A percentile compares a stretch with the other conserved stretches of the same genome.
Conservation (phyloP, 2,329 filamentous ascomycete species). For the Mycocentrospora acerina region DNA sequence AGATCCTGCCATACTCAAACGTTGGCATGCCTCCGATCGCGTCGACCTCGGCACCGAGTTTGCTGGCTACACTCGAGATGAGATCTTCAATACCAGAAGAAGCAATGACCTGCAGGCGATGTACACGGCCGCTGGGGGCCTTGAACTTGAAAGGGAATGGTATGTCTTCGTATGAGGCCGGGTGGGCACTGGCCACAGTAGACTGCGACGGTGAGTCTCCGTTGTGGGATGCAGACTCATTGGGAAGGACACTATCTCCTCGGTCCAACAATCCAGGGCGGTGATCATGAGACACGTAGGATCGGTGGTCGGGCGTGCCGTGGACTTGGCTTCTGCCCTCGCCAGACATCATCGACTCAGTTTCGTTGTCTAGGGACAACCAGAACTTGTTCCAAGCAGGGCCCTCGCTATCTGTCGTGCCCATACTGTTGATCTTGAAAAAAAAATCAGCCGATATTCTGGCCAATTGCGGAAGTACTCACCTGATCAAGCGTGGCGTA, state of each 20-base stretch:
- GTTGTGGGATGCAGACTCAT: conserved; percentile 91
- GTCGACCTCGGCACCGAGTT: conserved; percentile 82
- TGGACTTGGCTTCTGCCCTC: conserved; percentile 74
- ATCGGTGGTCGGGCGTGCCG: conserved; percentile 68
- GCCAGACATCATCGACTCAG: conserved; percentile 94
- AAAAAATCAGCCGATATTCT: background rate
- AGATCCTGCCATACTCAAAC: conserved; percentile 77
- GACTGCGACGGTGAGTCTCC: conserved; percentile 76
- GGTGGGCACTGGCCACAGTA: conserved; percentile 58
- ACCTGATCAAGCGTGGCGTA: conserved; percentile 98
- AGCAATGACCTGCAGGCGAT: conserved; percentile 82
- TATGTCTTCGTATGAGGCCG: conserved; percentile 60
- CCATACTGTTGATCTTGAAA: conserved; percentile 80
- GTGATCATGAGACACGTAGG: conserved; percentile 78
- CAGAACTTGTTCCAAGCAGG: conserved; percentile 99
- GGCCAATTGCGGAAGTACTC: conserved; percentile 17
- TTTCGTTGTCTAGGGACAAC: conserved; percentile 92
- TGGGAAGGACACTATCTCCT: conserved; percentile 83
- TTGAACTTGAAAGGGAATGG: conserved; percentile 99
- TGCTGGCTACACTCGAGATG: conserved; percentile 73
- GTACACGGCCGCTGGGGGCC: conserved; percentile 89
- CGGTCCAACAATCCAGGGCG: conserved; percentile 62
- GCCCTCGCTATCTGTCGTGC: conserved; percentile 82
- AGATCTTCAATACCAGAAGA: conserved; percentile 79
- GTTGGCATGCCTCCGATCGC: conserved; percentile 77